A percentile compares a stretch with the other conserved stretches of the same genome.
Conservation (phyloP, 2,329 filamentous ascomycete species). For the Scedosporium boydii region DNA sequence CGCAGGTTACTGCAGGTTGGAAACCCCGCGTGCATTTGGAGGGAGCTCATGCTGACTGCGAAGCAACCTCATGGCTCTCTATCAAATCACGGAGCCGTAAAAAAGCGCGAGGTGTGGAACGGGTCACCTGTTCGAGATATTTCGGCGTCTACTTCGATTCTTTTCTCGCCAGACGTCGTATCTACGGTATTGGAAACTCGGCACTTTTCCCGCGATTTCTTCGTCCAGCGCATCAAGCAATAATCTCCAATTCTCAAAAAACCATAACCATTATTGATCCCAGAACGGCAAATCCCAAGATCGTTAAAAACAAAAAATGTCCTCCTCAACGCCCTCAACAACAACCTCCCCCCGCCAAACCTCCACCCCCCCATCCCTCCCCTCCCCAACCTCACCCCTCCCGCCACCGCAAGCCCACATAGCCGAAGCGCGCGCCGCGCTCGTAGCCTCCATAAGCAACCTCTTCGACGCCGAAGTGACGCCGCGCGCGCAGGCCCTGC, state of each 20-base stretch:
- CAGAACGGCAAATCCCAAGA: not conserved
- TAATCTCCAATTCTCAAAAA: not conserved
- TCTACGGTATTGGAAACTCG: too few relatives aligned
- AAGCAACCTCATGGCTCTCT: too few relatives aligned
- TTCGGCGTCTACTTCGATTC: too few relatives aligned
- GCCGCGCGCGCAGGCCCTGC: slow-evolving; percentile 58
- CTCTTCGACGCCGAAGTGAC: slow-evolving; percentile 60
- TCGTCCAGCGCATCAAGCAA: too few relatives aligned
- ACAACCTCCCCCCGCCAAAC: slow-evolving; percentile 5
- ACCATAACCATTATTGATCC: not conserved
- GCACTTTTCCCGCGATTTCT: too few relatives aligned
- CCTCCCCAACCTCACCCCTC: slow-evolving; percentile 5
- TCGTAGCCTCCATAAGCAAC: slow-evolving; percentile 57
- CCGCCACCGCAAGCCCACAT: slow-evolving; percentile 34
- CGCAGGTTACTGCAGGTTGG: too few relatives aligned
- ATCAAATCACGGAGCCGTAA: too few relatives aligned
- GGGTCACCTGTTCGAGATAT: too few relatives aligned
- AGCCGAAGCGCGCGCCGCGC: slow-evolving; percentile 46
- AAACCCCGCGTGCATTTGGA: too few relatives aligned
- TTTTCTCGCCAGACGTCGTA: too few relatives aligned
- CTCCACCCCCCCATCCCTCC: slow-evolving; percentile 2
- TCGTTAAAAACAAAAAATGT: not conserved
- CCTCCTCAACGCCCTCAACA: slow-evolving; percentile 5
- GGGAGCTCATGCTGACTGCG: too few relatives aligned
- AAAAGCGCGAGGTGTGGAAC: too few relatives aligned